phyloP scores from a whole-genome alignment of 495 filamentous ascomycete genomes.

The Sphaerosporella brunnea region DNA sequence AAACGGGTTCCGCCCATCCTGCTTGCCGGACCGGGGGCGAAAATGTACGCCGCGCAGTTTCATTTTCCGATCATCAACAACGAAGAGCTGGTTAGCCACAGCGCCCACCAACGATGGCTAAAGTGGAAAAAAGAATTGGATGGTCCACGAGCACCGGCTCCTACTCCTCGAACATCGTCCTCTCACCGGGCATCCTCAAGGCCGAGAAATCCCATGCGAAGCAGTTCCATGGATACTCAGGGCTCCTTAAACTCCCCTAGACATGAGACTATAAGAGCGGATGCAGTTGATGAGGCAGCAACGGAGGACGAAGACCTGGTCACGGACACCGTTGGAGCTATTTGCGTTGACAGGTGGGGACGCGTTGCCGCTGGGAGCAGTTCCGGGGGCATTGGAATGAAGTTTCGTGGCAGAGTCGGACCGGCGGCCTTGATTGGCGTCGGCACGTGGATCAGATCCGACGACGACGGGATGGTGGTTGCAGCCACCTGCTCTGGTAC shows the following conservation, averaged over 20 bases:
- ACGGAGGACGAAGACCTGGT: slow-evolving; percentile 38
- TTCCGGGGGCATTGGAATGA: slow-evolving; percentile 98
- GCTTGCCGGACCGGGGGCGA: slow-evolving; percentile 67
- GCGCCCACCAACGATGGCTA: slow-evolving; percentile 52
- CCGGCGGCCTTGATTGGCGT: slow-evolving; percentile 85
- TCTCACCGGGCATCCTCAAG: not conserved
- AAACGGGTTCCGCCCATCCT: slow-evolving; percentile 84
- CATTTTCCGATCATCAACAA: slow-evolving; percentile 50
- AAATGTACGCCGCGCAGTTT: slow-evolving; percentile 62
- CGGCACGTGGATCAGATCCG: slow-evolving; percentile 39
- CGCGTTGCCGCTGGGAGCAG: slow-evolving; percentile 93
- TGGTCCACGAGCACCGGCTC: slow-evolving; percentile 1
- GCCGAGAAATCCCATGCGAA: not conserved
- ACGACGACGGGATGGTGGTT: slow-evolving; percentile 19
- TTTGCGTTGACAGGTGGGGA: slow-evolving; percentile 69
- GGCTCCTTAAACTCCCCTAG: not conserved
- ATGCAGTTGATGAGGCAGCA: not conserved
- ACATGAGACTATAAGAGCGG: not conserved
- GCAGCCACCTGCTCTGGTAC: slow-evolving; percentile 24
- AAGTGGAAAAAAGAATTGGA: slow-evolving; percentile 62
- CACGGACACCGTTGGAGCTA: slow-evolving; percentile 87
- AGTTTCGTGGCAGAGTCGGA: slow-evolving; percentile 74
- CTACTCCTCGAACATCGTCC: slow-evolving; percentile 30
- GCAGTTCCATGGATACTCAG: not conserved
- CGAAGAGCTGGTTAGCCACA: slow-evolving; percentile 56